Evolutionary conservation across 192 early-diverging fungal genomes (phyloP).

Genomic region (Entomortierella parvispora): DNA sequence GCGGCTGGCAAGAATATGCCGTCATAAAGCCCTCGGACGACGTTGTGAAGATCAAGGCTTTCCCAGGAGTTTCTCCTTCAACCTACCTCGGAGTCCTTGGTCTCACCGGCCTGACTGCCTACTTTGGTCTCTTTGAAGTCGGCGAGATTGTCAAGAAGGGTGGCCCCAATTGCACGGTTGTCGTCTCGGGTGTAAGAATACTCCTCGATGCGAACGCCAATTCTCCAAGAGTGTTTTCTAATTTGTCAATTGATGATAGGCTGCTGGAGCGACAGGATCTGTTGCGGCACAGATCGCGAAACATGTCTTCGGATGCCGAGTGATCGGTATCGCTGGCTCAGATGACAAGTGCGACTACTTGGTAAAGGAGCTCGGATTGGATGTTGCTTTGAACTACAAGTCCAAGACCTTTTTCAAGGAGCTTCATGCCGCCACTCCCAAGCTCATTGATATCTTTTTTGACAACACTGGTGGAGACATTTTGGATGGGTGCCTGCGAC

Average conservation of each 20-base stretch:
- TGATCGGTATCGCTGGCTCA: slow-evolving; percentile 66
- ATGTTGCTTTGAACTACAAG: slow-evolving; percentile 65
- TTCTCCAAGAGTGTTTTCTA: too few relatives aligned
- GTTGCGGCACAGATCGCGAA: slow-evolving; percentile 59
- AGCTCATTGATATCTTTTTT: slow-evolving; percentile 63
- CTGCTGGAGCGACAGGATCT: slow-evolving; percentile 60
- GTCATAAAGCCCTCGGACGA: slow-evolving; percentile 51
- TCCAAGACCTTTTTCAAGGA: slow-evolving; percentile 53
- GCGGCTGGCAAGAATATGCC: slow-evolving; percentile 62
- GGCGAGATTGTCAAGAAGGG: slow-evolving; percentile 37
- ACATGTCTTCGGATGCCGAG: slow-evolving; percentile 54
- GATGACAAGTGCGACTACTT: slow-evolving; percentile 63
- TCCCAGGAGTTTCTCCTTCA: slow-evolving; percentile 39
- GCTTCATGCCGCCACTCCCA: slow-evolving; percentile 50
- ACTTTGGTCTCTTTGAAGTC: slow-evolving; percentile 61
- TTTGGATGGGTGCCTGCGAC: slow-evolving; percentile 52
- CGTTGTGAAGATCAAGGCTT: slow-evolving; percentile 46
- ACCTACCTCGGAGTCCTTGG: slow-evolving; percentile 55
- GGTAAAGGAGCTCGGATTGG: slow-evolving; percentile 60
- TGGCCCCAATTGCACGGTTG: slow-evolving; percentile 50
- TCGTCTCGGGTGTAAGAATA: slow-evolving; percentile 55
- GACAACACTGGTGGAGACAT: slow-evolving; percentile 68
- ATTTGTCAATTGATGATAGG: slow-evolving; percentile 17
- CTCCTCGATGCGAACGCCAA: too few relatives aligned
- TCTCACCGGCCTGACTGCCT: slow-evolving; percentile 57